Evolutionary conservation across 164 flowering plant species (phyloP).

Genomic region (Saururus chinensis): DNA sequence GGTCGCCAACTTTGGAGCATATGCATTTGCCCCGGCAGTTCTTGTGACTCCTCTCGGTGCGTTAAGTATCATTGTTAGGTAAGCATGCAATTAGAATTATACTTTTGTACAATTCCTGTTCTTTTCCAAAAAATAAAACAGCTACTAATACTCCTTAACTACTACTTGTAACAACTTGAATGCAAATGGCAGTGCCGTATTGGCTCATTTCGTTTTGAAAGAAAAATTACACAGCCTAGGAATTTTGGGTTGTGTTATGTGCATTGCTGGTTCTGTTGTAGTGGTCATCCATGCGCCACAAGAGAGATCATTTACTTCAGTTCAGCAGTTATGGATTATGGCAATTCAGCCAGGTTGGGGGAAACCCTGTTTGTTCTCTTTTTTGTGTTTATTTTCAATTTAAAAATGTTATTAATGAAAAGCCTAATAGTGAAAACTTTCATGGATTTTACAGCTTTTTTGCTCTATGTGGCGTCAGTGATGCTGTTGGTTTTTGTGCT

Average conservation of each 20-base stretch:
- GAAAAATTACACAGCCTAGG: constrained; percentile 72
- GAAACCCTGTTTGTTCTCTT: not conserved
- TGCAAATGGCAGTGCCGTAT: constrained; percentile 46
- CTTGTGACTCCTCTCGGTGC: constrained; percentile 97
- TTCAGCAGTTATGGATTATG: constrained; percentile 70
- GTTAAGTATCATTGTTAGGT: constrained; percentile 86
- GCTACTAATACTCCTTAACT: not conserved
- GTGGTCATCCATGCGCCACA: constrained; percentile 91
- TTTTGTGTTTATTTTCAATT: not conserved
- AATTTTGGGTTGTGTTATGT: constrained; percentile 68
- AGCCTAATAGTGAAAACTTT: not conserved
- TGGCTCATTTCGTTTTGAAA: constrained; percentile 83
- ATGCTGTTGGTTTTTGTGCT: constrained; percentile 50
- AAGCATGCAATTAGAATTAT: not conserved
- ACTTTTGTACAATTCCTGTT: too few relatives aligned
- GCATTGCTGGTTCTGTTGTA: constrained; percentile 85
- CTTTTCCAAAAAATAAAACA: not conserved
- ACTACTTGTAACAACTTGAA: constrained; percentile 12
- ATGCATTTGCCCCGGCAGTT: constrained; percentile 88
- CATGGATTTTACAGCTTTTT: constrained; percentile 44
- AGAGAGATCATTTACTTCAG: constrained; percentile 66
- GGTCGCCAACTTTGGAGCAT: constrained; percentile 83
- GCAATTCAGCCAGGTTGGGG: constrained; percentile 76
- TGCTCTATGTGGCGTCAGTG: constrained; percentile 56
- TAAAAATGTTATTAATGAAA: not conserved